Percentiles rank a stretch among this genome's conserved stretches.
Conservation (phyloP, 2,329 filamentous ascomycete species). For the Aspergillus puulaauensis region DNA sequence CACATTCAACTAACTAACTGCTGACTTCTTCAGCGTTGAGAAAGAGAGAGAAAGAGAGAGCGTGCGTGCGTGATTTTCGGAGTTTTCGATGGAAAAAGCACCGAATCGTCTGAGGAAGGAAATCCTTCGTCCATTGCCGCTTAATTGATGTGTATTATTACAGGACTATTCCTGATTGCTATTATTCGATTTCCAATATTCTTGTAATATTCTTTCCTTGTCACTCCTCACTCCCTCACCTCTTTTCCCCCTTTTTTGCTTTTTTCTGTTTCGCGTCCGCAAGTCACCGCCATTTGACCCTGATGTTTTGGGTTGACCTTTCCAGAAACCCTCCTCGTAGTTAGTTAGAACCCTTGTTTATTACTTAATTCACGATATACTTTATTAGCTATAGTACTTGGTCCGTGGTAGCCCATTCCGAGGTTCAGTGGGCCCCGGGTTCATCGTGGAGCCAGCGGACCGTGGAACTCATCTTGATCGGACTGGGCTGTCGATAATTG, state of each 20-base stretch:
- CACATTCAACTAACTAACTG: no score
- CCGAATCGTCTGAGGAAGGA: neutral
- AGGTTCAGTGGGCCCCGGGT: neutral
- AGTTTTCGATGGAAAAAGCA: neutral
- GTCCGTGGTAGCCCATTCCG: neutral
- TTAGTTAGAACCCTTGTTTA: neutral
- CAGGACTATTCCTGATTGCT: neutral
- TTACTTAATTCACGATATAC: neutral
- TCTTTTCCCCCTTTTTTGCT: neutral
- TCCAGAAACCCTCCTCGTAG: neutral
- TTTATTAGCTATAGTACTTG: neutral
- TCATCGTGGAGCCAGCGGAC: conserved; percentile 1
- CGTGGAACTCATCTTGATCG: neutral
- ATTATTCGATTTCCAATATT: neutral
- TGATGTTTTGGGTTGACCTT: neutral
- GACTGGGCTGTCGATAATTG: neutral
- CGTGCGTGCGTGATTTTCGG: no score
- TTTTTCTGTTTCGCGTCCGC: neutral
- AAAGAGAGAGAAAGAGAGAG: neutral
- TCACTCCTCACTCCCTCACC: neutral
- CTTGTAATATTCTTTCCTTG: neutral
- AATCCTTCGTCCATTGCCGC: neutral
- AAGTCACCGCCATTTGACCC: conserved; percentile 1
- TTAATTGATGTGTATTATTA: conserved; percentile 5
- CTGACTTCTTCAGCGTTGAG: neutral